phyloP scores from a whole-genome alignment of 2,329 filamentous ascomycete species.

The Mollisia scopiformis region DNA sequence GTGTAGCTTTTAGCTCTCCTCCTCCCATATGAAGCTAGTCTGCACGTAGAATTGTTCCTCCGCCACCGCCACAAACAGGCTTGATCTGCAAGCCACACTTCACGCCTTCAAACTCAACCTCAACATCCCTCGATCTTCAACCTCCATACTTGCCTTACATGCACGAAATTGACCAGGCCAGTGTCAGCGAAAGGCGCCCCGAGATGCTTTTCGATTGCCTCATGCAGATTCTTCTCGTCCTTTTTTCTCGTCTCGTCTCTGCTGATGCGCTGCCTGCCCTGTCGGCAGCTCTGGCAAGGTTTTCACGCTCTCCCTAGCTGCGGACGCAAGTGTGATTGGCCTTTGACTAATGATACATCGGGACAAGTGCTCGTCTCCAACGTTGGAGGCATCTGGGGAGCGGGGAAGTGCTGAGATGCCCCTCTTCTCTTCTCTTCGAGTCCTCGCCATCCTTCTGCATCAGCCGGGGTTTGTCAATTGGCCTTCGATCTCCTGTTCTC shows the following conservation, averaged over 20 bases:
- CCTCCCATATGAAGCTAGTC: no score
- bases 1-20: not conserved
- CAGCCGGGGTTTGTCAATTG: not conserved
- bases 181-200: not conserved
- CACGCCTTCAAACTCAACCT: not conserved
- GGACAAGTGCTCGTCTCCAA: not conserved
- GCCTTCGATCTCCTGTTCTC: not conserved
- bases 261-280: not conserved
- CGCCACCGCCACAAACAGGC: not conserved
- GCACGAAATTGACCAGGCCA: not conserved
- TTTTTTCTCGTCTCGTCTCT: no score
- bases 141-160: not conserved
- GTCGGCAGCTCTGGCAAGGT: constrained; percentile 9
- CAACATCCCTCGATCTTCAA: not conserved
- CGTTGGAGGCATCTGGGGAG: not conserved
- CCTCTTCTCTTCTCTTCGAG: not conserved
- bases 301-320: constrained; percentile 4
- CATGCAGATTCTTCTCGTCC: not conserved
- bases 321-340: not conserved
- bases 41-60: not conserved
- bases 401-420: not conserved
- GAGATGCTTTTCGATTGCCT: not conserved
- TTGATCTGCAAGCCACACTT: constrained; percentile 2
- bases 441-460: constrained; percentile 1
- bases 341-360: not conserved